A percentile compares a stretch with the other conserved stretches of the same genome.
These are phyloP conservation scores for Aquanectria penicillioides DNA, from an alignment of 2,329 filamentous ascomycete species.

Conservation along the genomic window DNA sequence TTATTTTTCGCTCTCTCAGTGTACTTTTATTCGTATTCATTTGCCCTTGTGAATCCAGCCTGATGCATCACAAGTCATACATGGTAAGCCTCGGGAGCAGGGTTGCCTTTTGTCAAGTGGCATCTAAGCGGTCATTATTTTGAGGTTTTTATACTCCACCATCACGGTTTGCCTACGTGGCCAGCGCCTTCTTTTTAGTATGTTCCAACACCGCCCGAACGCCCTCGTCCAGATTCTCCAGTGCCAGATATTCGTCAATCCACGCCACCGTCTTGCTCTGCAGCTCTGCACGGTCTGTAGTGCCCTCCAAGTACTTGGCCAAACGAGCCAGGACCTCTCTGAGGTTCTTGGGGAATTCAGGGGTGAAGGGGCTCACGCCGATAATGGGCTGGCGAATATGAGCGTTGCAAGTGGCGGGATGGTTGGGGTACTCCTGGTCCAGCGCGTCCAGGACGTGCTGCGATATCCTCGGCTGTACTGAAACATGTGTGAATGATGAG, in stretches of 20 bases:
- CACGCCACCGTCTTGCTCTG: conserved; percentile 61
- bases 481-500: conserved; percentile 72
- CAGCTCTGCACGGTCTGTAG: conserved; percentile 57
- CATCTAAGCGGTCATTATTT: neutral
- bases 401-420: conserved; percentile 74
- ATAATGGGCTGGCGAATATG: conserved; percentile 76
- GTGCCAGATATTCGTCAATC: conserved; percentile 62
- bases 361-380: conserved; percentile 69
- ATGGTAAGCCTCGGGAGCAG: no score
- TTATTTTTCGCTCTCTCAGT: no score
- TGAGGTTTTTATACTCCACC: conserved; percentile 1
- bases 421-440: conserved; percentile 65
- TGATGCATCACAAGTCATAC: no score
- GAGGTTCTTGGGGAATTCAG: conserved; percentile 78
- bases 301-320: conserved; percentile 58
- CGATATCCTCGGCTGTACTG: conserved; percentile 73
- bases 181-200: conserved; percentile 51
- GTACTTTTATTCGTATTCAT: no score
- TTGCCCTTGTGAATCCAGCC: no score
- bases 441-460: conserved; percentile 78
- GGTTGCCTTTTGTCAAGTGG: no score
- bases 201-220: conserved; percentile 66
- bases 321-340: conserved; percentile 72
- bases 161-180: conserved; percentile 12
- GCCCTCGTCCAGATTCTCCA: conserved; percentile 63